These are phyloP conservation scores for Rhizopus stolonifer DNA, from an alignment of 371 early-diverging fungal species.

Conservation along the genomic window DNA sequence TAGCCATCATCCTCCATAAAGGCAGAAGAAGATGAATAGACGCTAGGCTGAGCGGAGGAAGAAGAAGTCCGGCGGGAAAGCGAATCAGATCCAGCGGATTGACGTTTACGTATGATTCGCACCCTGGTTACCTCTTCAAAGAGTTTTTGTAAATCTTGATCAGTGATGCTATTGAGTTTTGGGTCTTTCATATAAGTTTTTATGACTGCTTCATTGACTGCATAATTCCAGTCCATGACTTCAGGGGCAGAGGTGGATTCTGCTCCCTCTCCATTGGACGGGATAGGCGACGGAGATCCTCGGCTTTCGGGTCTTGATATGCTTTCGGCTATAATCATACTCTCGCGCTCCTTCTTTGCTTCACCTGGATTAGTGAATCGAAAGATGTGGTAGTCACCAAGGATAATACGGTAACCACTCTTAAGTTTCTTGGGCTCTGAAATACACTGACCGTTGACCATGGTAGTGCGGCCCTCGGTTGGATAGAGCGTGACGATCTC, in stretches of 20 bases:
- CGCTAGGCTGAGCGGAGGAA: constrained; percentile 21
- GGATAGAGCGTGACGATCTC: constrained; percentile 72
- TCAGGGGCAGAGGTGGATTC: constrained; percentile 38
- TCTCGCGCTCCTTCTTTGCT: constrained; percentile 68
- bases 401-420: constrained; percentile 80
- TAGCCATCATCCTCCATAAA: constrained; percentile 23
- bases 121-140: constrained; percentile 58
- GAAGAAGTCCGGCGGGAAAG: constrained; percentile 25
- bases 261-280: constrained; percentile 42
- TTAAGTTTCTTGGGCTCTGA: constrained; percentile 59
- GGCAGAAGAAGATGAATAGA: constrained; percentile 21
- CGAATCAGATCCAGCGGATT: constrained; percentile 24
- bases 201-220: constrained; percentile 63
- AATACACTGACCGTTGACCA: constrained; percentile 80
- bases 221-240: constrained; percentile 77
- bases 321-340: constrained; percentile 12
- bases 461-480: constrained; percentile 52
- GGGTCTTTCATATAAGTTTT: constrained; percentile 45
- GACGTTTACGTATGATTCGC: constrained; percentile 27
- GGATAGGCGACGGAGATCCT: constrained; percentile 50
- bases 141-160: constrained; percentile 53
- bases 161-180: constrained; percentile 42
- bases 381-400: constrained; percentile 83
- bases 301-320: constrained; percentile 7
- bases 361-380: constrained; percentile 87